Percentiles rank a stretch among this genome's conserved stretches.
phyloP scores from a whole-genome alignment of 2,329 filamentous ascomycete species.

The Mycosphaerella sp. region DNA sequence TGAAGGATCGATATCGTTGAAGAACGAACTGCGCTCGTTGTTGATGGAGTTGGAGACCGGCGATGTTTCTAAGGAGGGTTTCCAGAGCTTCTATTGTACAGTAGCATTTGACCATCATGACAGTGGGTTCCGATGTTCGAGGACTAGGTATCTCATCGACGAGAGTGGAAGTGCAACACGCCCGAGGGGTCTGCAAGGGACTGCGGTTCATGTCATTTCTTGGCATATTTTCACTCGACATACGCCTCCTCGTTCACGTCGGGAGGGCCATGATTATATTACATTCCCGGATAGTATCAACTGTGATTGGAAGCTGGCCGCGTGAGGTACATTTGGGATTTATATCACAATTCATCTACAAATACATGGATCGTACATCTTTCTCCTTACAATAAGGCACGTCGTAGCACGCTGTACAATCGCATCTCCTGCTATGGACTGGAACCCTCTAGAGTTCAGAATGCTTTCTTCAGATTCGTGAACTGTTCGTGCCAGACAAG shows the following conservation, averaged over 20 bases:
- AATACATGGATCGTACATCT: constrained; percentile 2
- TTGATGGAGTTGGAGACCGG: constrained; percentile 19
- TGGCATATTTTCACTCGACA: too few relatives aligned
- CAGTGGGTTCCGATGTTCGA: neutral
- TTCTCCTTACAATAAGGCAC: constrained; percentile 31
- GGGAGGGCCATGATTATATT: too few relatives aligned
- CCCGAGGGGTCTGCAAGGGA: too few relatives aligned
- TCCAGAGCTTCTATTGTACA: constrained; percentile 25
- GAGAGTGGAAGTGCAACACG: neutral
- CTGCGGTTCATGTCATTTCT: too few relatives aligned
- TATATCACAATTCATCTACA: too few relatives aligned
- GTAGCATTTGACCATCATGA: constrained; percentile 17
- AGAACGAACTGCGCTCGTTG: constrained; percentile 16
- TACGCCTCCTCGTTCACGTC: too few relatives aligned
- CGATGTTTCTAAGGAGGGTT: constrained; percentile 21
- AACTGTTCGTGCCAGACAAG: constrained; percentile 32
- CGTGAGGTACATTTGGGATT: too few relatives aligned
- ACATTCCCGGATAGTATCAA: too few relatives aligned
- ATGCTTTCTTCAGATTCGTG: constrained; percentile 29
- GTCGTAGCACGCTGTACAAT: constrained; percentile 37
- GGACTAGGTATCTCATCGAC: neutral
- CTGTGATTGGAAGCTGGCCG: too few relatives aligned
- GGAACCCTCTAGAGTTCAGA: constrained; percentile 32
- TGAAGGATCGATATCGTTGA: constrained; percentile 10
- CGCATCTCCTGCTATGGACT: constrained; percentile 33